Base-by-base conservation (phyloP, 257 asterid genomes). In the Solanum pinnatisectum region DNA sequence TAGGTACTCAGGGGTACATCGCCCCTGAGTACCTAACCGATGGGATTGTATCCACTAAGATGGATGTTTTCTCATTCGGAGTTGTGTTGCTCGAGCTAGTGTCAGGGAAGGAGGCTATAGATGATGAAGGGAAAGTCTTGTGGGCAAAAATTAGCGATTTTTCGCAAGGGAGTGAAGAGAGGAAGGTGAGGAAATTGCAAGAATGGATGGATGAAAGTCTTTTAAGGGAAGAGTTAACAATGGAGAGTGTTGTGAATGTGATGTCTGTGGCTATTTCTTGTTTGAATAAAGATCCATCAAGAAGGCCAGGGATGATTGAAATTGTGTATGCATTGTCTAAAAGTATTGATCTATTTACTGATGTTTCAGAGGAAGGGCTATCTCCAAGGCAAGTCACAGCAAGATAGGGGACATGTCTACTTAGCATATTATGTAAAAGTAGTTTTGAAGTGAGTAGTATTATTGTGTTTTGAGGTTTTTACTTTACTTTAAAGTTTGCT, bases 1-100 rank as follows among this genome's bases (percentile, higher is more conserved):
- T 96, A 0, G 99, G 99, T 32, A 95, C 98, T 4, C 98, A 97
- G 56, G 99, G 99, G 39, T 95, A 96, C 93, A 94, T 97, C 4
- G 93, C 99, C 40, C 98, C 98, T 2, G 98, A 97, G 88, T 95
- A 96, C 63, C 91, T 97, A 3, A 73, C 95, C 1, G 98, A 95
- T 8, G 99, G 99, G 0, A 92, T 97, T 5, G 98, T 96, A 39
- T 96, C 99, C 0, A 94, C 98, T 1, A 97, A 94, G 86, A 95
- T 94, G 96, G 99, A 97, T 16, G 96, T 96, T 74, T 96, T 95
- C 89, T 90, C 99, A 0, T 97, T 93, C 1, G 99, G 99, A 44
- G 99, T 97, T 7, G 99, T 97, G 87, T 86, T 97, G 16, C 94
- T 97, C 2, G 99, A 97, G 96, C 94, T 97, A 6, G 82, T 97